These are phyloP conservation scores for Articulospora tetracladia DNA, from an alignment of 495 filamentous ascomycete genomes.

Conservation along the genomic window DNA sequence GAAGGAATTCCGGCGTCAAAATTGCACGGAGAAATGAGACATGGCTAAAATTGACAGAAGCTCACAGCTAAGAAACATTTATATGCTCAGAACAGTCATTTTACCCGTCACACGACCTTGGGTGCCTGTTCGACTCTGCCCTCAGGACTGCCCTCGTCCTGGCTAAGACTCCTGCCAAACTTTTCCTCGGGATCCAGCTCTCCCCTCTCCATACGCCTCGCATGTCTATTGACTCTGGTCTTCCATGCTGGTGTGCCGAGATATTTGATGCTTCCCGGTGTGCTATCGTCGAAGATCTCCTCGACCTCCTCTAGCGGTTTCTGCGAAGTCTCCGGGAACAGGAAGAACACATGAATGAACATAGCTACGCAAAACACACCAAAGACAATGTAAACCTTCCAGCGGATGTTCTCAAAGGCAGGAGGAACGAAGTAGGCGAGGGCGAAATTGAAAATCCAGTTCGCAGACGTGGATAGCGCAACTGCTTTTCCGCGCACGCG, in stretches of 20 bases:
- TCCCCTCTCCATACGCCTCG: constrained; percentile 15
- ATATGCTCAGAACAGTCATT: too few species aligned
- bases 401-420: constrained; percentile 68
- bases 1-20: too few species aligned
- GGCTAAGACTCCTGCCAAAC: constrained; percentile 1
- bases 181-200: constrained; percentile 26
- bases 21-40: too few species aligned
- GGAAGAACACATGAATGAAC: constrained; percentile 72
- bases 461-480: constrained; percentile 66
- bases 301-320: constrained; percentile 78
- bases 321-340: constrained; percentile 80
- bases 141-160: neutral
- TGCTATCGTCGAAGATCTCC: constrained; percentile 56
- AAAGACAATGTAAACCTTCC: constrained; percentile 72
- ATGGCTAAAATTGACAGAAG: too few species aligned
- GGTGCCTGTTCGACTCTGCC: neutral
- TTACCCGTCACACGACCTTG: neutral
- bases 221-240: constrained; percentile 38
- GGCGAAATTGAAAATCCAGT: constrained; percentile 81
- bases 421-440: constrained; percentile 75
- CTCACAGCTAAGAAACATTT: too few species aligned
- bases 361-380: constrained; percentile 71
- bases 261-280: constrained; percentile 49
- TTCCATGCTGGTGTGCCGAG: constrained; percentile 70
- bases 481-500: constrained; percentile 69